phyloP scores from a whole-genome alignment of 306 rosid genomes.

The Acacia confusa region DNA sequence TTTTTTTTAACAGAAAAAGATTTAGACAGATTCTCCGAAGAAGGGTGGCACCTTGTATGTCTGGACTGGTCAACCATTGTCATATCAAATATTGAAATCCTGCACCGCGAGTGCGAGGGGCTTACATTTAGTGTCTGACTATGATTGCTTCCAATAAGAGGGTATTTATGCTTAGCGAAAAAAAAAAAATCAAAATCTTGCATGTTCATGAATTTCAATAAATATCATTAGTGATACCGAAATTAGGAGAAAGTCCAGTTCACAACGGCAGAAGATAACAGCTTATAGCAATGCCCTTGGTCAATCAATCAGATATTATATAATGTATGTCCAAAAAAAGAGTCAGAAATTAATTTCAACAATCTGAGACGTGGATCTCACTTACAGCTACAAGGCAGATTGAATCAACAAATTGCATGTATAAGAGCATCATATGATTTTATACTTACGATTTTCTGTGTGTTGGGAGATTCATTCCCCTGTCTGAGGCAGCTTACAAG shows the following conservation, averaged over 20 bases:
- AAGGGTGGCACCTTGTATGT: not conserved
- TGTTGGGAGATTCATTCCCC: slow-evolving; percentile 26
- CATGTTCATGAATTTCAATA: not conserved
- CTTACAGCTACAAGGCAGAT: not conserved
- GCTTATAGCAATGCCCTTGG: not conserved
- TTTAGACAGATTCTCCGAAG: too few relatives aligned
- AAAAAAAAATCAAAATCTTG: not conserved
- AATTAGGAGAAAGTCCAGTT: not conserved
- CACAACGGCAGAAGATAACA: not conserved
- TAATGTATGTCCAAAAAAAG: not conserved
- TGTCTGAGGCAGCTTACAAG: slow-evolving; percentile 75
- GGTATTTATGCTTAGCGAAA: too few relatives aligned
- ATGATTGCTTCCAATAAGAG: too few relatives aligned
- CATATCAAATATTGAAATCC: not conserved
- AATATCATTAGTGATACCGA: not conserved
- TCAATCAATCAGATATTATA: not conserved
- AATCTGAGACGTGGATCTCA: not conserved
- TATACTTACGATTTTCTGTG: not conserved
- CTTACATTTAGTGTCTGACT: too few relatives aligned
- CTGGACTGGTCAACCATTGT: not conserved
- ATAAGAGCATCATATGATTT: not conserved
- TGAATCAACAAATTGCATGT: not conserved
- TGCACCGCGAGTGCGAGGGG: not conserved
- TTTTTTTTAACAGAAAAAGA: too few relatives aligned
- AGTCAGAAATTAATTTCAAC: not conserved